Evolutionary conservation across 208 protist genomes (phyloP).

Genomic region (Acanthamoeba divionensis): DNA sequence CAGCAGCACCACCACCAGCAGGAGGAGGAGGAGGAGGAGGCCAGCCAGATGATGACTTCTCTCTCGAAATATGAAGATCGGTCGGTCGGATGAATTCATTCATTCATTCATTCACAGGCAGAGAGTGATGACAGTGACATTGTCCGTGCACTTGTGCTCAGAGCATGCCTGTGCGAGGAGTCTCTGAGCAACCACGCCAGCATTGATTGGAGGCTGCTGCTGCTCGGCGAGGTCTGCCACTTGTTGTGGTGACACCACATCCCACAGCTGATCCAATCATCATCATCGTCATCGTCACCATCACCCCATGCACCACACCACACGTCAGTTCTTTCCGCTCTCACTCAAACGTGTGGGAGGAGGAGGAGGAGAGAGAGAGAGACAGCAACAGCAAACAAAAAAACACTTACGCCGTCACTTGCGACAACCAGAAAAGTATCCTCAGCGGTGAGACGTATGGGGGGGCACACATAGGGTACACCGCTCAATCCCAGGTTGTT

Average conservation of each 20-base stretch:
- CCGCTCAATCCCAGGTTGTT: constrained; percentile 57
- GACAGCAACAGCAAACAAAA: neutral
- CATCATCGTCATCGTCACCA: neutral
- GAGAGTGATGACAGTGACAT: constrained; percentile 30
- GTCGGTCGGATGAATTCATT: no score
- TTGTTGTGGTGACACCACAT: constrained; percentile 64
- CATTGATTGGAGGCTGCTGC: constrained; percentile 6
- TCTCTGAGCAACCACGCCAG: constrained; percentile 52
- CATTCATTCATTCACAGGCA: neutral
- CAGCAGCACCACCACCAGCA: no score
- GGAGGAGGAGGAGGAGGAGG: no score
- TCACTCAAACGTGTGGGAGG: no score
- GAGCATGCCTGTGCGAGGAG: neutral
- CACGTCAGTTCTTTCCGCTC: neutral
- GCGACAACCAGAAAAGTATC: constrained; percentile 66
- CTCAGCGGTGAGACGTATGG: constrained; percentile 47
- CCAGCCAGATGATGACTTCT: no score
- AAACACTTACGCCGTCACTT: constrained; percentile 64
- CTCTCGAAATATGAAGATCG: no score
- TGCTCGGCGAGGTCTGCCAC: constrained; percentile 63
- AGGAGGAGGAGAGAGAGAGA: neutral
- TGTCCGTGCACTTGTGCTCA: neutral
- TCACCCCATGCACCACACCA: neutral
- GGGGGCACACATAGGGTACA: constrained; percentile 49
- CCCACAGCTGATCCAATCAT: constrained; percentile 61